phyloP scores from a whole-genome alignment of 1,284 basidiomycete genomes.

The Dichomitus squalens region DNA sequence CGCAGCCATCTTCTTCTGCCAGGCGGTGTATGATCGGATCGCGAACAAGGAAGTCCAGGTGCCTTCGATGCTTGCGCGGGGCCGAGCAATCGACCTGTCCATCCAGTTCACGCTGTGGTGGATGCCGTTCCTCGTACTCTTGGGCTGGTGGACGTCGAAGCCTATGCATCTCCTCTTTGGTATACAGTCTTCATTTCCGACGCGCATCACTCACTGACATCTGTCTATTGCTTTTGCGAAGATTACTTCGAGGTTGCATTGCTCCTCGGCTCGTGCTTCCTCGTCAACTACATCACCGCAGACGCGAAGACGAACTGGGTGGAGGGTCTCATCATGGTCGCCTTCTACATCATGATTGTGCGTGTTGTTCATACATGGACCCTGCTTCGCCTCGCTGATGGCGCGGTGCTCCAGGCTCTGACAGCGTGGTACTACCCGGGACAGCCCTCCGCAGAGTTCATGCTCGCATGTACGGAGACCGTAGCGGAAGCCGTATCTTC shows the following conservation, averaged over 20 bases:
- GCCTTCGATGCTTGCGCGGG: slow-evolving; percentile 38
- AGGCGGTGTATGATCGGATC: neutral
- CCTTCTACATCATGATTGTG: slow-evolving; percentile 61
- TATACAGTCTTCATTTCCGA: slow-evolving; percentile 18
- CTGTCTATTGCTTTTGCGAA: slow-evolving; percentile 9
- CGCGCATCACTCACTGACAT: too few relatives aligned
- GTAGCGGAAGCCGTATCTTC: slow-evolving; percentile 25
- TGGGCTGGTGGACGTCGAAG: slow-evolving; percentile 40
- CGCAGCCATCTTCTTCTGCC: slow-evolving; percentile 52
- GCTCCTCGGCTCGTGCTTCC: slow-evolving; percentile 64
- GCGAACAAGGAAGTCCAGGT: slow-evolving; percentile 17
- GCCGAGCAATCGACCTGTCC: slow-evolving; percentile 41
- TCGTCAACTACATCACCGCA: slow-evolving; percentile 72
- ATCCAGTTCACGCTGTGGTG: slow-evolving; percentile 45
- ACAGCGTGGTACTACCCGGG: slow-evolving; percentile 62
- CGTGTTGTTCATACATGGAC: slow-evolving; percentile 19
- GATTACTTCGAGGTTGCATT: slow-evolving; percentile 63
- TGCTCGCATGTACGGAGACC: slow-evolving; percentile 32
- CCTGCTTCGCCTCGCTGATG: neutral
- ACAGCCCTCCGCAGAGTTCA: slow-evolving; percentile 40
- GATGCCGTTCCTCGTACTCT: slow-evolving; percentile 41
- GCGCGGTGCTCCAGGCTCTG: slow-evolving; percentile 38
- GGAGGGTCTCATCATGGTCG: slow-evolving; percentile 57
- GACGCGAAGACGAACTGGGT: slow-evolving; percentile 74
- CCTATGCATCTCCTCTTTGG: slow-evolving; percentile 43